Base-by-base conservation (phyloP, 1,284 basidiomycete genomes). In the Mycena sp. region DNA sequence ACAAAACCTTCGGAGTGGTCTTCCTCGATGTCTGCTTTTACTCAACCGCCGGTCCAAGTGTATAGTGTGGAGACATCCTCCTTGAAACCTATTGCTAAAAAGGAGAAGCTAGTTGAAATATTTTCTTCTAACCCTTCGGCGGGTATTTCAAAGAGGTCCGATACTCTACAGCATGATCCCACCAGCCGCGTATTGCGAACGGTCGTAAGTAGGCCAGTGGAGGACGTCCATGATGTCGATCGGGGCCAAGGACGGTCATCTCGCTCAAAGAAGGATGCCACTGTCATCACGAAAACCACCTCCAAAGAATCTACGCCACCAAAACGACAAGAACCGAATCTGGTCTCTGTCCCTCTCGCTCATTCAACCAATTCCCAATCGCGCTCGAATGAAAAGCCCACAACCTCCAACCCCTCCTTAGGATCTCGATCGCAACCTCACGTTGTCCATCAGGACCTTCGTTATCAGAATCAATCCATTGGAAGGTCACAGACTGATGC, bases 291-390 rank as follows among this genome's bases (percentile, higher is more conserved):
- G 58, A 67, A 67, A 32, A 67, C 65, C 3, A 58, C 65, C 10
- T 67, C 65, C 26, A 64, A 67, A 48, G 65, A 67, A 12, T 67
- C 65, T 14, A 62, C 65, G 14, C 32, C 32, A 35, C 7, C 32
- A 14, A 35, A 7, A 11, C 55, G 55, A 49, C 58, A 61, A 46
- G 64, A 58, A 7, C 57, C 63, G 10, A 65, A 44, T 21, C 59
- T 62, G 28, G 58, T 59, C 38, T 48, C 65, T 11, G 40, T 59
- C 41, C 43, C 45, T 17, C 26, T 38, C 25, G 3, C 26, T 38
- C 51, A 58, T 29, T 43, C 50, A 37, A 44, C 49, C 14, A 38
- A 51, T 49, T 35, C 32, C 32, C 37, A 28, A 43, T 53, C 56
- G 38, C 61, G 46, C 32, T 49, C 61, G 16, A 52, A 41, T 30